A percentile compares a stretch with the other conserved stretches of the same genome.
Evolutionary conservation across 805 yeast species (phyloP).

Genomic region (Candida ovalis): DNA sequence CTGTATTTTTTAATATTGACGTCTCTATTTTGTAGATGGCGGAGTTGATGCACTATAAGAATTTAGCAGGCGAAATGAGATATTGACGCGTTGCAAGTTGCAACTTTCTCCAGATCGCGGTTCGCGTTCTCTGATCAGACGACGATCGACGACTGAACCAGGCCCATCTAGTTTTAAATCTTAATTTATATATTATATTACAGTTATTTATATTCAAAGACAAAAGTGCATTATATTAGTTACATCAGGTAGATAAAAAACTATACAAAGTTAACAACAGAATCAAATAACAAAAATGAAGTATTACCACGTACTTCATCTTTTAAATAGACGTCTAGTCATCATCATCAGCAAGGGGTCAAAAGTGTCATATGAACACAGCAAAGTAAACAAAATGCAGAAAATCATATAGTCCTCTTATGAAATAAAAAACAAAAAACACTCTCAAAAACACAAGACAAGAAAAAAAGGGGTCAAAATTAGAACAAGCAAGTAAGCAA

Average conservation of each 20-base stretch:
- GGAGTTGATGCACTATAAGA: no score
- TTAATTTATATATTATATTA: neutral
- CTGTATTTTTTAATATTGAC: no score
- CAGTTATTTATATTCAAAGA: neutral
- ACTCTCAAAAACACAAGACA: neutral
- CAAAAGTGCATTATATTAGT: neutral
- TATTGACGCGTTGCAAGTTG: no score
- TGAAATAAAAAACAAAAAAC: neutral
- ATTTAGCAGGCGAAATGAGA: no score
- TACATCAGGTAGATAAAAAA: neutral
- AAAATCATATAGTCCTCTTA: neutral
- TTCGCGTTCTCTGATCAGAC: no score
- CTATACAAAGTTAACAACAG: neutral
- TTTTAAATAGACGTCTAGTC: neutral
- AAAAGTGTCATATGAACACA: neutral
- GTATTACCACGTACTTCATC: conserved; percentile 11
- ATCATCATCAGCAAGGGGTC: neutral
- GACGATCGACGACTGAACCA: no score
- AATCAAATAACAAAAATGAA: neutral
- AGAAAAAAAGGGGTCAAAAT: neutral
- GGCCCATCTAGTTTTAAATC: no score
- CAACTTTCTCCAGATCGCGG: no score
- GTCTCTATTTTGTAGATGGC: no score
- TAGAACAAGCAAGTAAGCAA: neutral
- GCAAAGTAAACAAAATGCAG: neutral